These are phyloP conservation scores for Avena insularis DNA, from an alignment of 176 grass and related monocot species.

Conservation along the genomic window DNA sequence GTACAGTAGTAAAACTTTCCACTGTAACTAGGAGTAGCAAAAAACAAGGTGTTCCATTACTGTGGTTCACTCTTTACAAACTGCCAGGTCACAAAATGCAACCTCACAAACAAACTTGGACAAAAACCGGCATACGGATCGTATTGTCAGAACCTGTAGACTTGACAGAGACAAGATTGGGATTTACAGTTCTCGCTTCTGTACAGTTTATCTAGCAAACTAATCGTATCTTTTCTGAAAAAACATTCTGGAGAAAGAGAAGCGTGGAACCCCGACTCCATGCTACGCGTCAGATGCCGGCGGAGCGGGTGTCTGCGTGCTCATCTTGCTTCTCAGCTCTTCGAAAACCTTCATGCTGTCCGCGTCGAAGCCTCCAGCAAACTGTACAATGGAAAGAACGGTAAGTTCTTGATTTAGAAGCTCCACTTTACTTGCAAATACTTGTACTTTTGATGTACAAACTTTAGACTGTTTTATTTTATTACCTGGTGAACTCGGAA, in stretches of 20 bases:
- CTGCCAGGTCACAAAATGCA: slow-evolving; percentile 10
- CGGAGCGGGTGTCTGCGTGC: slow-evolving; percentile 36
- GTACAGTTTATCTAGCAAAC: slow-evolving; percentile 42
- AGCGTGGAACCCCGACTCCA: not conserved
- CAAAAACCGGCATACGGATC: slow-evolving; percentile 17
- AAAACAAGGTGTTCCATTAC: not conserved
- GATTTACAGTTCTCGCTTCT: slow-evolving; percentile 40
- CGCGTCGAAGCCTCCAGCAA: slow-evolving; percentile 88
- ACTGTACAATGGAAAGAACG: slow-evolving; percentile 44
- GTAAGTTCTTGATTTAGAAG: not conserved
- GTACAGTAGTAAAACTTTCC: no score
- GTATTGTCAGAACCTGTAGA: slow-evolving; percentile 23
- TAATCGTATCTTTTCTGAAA: not conserved
- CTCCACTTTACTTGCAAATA: not conserved
- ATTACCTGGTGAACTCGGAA: slow-evolving; percentile 92
- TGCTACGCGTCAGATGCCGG: slow-evolving; percentile 23
- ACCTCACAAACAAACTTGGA: slow-evolving; percentile 24
- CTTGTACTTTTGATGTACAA: not conserved
- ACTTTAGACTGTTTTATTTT: not conserved
- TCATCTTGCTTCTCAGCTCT: slow-evolving; percentile 80
- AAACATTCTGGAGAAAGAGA: not conserved
- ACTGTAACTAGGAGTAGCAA: not conserved
- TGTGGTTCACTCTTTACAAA: slow-evolving; percentile 37
- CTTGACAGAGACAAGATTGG: slow-evolving; percentile 17
- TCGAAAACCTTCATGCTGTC: slow-evolving; percentile 93